Evolutionary conservation across 495 filamentous ascomycete species (phyloP), one percentile per base, ranked within the genome.

Genomic region (Oidiodendron maius): DNA sequence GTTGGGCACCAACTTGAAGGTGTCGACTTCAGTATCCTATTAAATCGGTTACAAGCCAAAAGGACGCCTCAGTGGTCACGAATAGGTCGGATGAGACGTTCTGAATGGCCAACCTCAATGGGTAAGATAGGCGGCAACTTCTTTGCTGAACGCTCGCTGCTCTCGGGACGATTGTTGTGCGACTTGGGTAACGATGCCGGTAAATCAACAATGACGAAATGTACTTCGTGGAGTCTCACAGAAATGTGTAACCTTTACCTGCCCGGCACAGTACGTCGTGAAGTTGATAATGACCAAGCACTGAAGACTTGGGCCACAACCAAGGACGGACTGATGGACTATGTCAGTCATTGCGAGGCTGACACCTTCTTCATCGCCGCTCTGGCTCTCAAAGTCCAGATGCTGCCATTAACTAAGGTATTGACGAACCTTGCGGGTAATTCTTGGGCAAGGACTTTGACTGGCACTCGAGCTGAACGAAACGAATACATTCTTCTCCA

Each of bases 401-500:
- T 97, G 75, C 74, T 98, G 28, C 86, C 93, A 21, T 75, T 98
- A 32, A 94, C 89, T 13, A 97, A 95, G 62, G 85, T 96, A 32
- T 75, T 98, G 48, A 98, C 93, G 15, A 96, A 98, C 59, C 76
- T 97, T 59, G 93, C 93, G 34, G 93, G 93, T 50, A 98, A 98
- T 64, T 97, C 93, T 10, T 98, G 93, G 93, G 94, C 91, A 44
- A 80, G 93, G 61, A 98, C 93, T 0, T 71, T 98, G 12, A 95
- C 87, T 39, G 93, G 93, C 58, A 98, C 93, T 12, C 83, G 93
- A 54, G 93, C 93, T 2, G 93, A 98, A 66, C 87, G 93, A 9
- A 98, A 98, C 65, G 93, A 98, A 70, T 98, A 96, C 73, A 98
- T 98, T 86, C 59, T 98, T 49, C 81, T 98, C 1, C 93, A 98